These are phyloP conservation scores for Trichoderma sp. DNA, from an alignment of 2,329 filamentous ascomycete genomes.

Conservation along the genomic window DNA sequence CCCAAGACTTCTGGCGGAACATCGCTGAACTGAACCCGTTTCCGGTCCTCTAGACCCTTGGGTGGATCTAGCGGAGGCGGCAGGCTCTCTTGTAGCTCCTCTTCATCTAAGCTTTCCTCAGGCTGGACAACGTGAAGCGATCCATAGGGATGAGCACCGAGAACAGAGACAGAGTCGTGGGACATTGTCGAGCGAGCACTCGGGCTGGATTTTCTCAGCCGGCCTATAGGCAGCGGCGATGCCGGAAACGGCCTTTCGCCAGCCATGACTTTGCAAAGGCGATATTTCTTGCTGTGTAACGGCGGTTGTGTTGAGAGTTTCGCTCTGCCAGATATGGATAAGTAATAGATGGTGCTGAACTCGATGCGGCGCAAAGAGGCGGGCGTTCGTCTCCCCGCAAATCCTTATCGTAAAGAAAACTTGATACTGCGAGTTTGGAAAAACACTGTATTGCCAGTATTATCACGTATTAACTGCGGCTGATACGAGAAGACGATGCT, in stretches of 20 bases:
- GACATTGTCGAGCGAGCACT: constrained; percentile 33
- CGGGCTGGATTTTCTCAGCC: constrained; percentile 37
- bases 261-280: background rate
- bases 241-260: background rate
- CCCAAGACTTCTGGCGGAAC: constrained; percentile 8
- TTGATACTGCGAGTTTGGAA: background rate
- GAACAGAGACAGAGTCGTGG: constrained; percentile 37
- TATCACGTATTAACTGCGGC: background rate
- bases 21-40: constrained; percentile 2
- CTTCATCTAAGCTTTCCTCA: background rate
- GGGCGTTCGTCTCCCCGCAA: background rate
- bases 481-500: background rate
- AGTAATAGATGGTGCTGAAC: background rate
- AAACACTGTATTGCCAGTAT: too few relatives aligned
- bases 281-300: background rate
- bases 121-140: constrained; percentile 39
- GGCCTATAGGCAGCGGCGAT: constrained; percentile 21
- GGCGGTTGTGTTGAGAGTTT: background rate
- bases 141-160: constrained; percentile 42
- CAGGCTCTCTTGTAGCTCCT: constrained; percentile 27
- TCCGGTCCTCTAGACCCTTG: background rate
- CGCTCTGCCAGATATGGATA: background rate
- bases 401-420: background rate
- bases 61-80: constrained; percentile 33
- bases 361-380: background rate